These are phyloP conservation scores for Mytilinidion resinicola DNA, from an alignment of 495 filamentous ascomycete genomes.

Conservation along the genomic window DNA sequence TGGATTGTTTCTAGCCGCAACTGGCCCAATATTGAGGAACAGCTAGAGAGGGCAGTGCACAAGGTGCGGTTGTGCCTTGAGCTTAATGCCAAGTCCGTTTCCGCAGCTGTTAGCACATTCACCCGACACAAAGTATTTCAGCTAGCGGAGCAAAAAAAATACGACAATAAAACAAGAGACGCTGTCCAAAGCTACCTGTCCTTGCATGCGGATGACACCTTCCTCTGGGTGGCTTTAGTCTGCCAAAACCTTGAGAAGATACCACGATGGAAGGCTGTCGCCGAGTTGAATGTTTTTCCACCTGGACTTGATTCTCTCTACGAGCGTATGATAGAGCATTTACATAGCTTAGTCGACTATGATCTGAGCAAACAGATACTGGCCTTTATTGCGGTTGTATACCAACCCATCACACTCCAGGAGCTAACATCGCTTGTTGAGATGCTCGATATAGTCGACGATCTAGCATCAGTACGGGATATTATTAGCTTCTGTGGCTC, in stretches of 20 bases:
- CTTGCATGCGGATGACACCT: too few species aligned
- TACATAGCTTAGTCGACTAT: neutral
- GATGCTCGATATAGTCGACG: neutral
- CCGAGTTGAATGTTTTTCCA: neutral
- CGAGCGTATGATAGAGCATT: neutral
- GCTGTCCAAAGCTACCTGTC: neutral
- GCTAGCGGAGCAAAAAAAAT: neutral
- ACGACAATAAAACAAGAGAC: neutral
- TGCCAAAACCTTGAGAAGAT: neutral
- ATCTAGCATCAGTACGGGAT: neutral
- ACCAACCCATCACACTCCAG: neutral
- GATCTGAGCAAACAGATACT: neutral
- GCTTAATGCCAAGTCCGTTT: constrained; percentile 26
- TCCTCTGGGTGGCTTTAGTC: too few species aligned
- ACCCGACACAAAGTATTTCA: neutral
- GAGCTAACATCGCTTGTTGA: neutral
- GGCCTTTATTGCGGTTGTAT: neutral
- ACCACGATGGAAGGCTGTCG: neutral
- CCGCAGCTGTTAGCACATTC: neutral
- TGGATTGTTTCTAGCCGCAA: constrained; percentile 38
- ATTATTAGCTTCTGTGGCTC: neutral
- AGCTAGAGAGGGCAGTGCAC: constrained; percentile 14
- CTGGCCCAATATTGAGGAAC: constrained; percentile 31
- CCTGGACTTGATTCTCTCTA: neutral
- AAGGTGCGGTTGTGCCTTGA: constrained; percentile 30